Evolutionary conservation across 306 rosid species (phyloP).

Genomic region (Rosa lucieae): DNA sequence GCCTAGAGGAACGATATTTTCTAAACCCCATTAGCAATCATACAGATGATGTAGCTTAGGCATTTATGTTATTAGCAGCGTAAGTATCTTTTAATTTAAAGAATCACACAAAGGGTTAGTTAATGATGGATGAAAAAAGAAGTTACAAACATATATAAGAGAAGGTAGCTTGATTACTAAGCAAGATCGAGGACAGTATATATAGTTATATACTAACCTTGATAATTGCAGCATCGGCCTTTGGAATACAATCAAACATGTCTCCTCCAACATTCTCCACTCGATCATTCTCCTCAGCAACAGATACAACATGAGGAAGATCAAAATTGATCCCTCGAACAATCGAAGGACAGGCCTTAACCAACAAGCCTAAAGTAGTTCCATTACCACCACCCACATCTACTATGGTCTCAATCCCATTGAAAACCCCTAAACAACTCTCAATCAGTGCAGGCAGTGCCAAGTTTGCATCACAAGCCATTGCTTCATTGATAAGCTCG

Average conservation of each 20-base stretch:
- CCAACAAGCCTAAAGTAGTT: conserved; percentile 32
- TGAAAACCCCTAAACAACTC: conserved; percentile 40
- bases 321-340: conserved; percentile 57
- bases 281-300: conserved; percentile 15
- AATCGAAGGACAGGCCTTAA: conserved; percentile 43
- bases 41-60: too few relatives aligned
- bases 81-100: too few relatives aligned
- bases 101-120: too few relatives aligned
- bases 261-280: conserved; percentile 56
- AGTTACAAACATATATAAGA: too few relatives aligned
- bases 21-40: not conserved
- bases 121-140: too few relatives aligned
- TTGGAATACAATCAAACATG: conserved; percentile 62
- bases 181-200: not conserved
- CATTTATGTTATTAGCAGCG: too few relatives aligned
- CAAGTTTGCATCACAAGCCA: conserved; percentile 52
- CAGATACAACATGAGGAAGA: conserved; percentile 56
- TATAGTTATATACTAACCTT: conserved; percentile 35
- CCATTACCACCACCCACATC: conserved; percentile 86
- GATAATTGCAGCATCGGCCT: conserved; percentile 62
- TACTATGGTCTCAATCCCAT: conserved; percentile 48
- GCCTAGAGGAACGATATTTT: not conserved
- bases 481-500: conserved; percentile 54
- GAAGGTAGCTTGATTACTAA: too few relatives aligned
- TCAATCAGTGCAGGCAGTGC: conserved; percentile 33